Evolutionary conservation across 1,284 basidiomycete species (phyloP), one percentile per base, ranked within the genome.

Genomic region (Moesziomyces parantarcticus): DNA sequence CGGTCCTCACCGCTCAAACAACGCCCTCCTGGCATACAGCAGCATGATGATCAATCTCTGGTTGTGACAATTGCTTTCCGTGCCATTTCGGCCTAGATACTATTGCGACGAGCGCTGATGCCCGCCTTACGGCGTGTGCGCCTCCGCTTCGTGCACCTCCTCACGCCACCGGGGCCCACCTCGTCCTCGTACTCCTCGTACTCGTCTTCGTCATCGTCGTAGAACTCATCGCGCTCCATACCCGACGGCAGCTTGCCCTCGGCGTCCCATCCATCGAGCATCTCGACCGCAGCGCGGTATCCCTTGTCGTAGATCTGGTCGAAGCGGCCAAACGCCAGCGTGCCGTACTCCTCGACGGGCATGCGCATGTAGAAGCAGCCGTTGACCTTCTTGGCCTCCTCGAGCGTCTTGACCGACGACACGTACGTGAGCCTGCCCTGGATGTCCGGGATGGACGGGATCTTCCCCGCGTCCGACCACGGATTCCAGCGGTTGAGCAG

Each of bases 401-500:
- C 94, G 10, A 99, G 87, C 13, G 92, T 96, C 82, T 91, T 92
- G 36, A 98, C 94, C 70, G 93, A 95, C 65, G 96, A 96, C 1
- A 97, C 96, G 85, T 99, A 99, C 51, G 96, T 93, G 53, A 99
- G 87, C 18, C 97, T 90, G 79, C 92, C 91, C 81, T 98, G 97
- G 55, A 99, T 93, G 82, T 99, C 96, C 1, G 97, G 94, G 83
- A 99, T 97, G 18, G 92, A 91, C 25, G 95, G 93, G 9, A 98
- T 90, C 61, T 88, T 89, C 65, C 89, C 87, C 50, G 91, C 89
- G 79, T 89, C 90, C 42, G 92, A 78, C 82, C 83, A 84, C 9
- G 82, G 83, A 50, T 82, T 84, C 89, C 90, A 97, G 61, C 93
- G 88, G 84, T 96, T 97, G 61, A 99, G 84, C 58, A 98, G 87